Conservation (phyloP, 257 asterid genomes). For the Solanum chiquidenum region DNA sequence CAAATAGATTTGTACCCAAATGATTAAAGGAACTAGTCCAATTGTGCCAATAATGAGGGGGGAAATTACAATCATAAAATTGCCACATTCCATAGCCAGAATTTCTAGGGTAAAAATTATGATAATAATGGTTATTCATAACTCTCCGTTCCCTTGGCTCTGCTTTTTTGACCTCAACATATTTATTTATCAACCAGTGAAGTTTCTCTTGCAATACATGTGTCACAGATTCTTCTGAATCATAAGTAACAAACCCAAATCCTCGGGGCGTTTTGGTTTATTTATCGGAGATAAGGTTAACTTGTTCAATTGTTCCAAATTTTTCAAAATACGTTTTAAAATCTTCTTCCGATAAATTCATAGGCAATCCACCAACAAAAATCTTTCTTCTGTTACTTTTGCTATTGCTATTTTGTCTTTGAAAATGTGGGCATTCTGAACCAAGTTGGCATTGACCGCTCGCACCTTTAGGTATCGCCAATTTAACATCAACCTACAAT, state of each 20-base stretch:
- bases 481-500: conserved; percentile 14
- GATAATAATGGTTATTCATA: neutral
- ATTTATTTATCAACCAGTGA: neutral
- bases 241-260: neutral
- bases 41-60: neutral
- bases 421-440: neutral
- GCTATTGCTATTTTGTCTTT: neutral
- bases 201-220: neutral
- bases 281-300: neutral
- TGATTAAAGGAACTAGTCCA: neutral
- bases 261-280: neutral
- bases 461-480: neutral
- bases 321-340: neutral
- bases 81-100: neutral
- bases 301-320: neutral
- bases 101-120: neutral
- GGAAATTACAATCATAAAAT: too few relatives aligned
- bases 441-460: neutral
- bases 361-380: conserved; percentile 21
- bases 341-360: neutral
- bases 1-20: neutral
- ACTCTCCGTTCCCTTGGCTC: neutral
- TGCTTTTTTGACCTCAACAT: conserved; percentile 14
- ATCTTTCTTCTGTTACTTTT: neutral
- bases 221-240: neutral